These are phyloP conservation scores for Echites panduratus DNA, from an alignment of 257 asterid genomes.

Conservation along the genomic window DNA sequence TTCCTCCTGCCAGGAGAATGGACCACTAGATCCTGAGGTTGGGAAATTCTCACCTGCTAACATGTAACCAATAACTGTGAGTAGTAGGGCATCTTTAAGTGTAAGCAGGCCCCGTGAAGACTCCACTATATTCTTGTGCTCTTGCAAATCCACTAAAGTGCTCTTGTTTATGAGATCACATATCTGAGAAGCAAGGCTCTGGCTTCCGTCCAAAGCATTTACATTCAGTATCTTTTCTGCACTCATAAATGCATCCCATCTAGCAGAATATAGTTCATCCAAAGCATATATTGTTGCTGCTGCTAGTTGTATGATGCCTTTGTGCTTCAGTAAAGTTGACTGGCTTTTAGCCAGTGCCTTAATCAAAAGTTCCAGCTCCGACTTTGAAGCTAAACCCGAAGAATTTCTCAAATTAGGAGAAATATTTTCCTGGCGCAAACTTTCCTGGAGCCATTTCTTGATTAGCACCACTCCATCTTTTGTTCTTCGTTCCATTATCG, in stretches of 20 bases:
- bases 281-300: constrained; percentile 64
- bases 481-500: constrained; percentile 73
- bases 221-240: constrained; percentile 91
- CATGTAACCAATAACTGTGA: constrained; percentile 66
- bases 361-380: constrained; percentile 57
- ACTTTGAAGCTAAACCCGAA: constrained; percentile 63
- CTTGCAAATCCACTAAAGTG: constrained; percentile 48
- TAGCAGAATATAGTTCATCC: constrained; percentile 56
- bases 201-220: constrained; percentile 91
- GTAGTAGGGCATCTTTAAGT: constrained; percentile 78
- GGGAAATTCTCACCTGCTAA: constrained; percentile 96
- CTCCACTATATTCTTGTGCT: constrained; percentile 27
- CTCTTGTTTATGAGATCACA: constrained; percentile 88
- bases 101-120: constrained; percentile 53
- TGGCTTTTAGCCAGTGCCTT: constrained; percentile 66
- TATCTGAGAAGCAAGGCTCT: constrained; percentile 95
- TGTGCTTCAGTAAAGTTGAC: constrained; percentile 53
- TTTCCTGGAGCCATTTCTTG: constrained; percentile 95
- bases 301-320: constrained; percentile 85
- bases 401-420: constrained; percentile 46
- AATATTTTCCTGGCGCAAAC: constrained; percentile 67
- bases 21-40: constrained; percentile 81
- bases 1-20: constrained; percentile 99
- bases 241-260: constrained; percentile 86
- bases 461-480: constrained; percentile 73